These are phyloP conservation scores for Alnus rubra DNA, from an alignment of 306 rosid genomes.

Conservation along the genomic window DNA sequence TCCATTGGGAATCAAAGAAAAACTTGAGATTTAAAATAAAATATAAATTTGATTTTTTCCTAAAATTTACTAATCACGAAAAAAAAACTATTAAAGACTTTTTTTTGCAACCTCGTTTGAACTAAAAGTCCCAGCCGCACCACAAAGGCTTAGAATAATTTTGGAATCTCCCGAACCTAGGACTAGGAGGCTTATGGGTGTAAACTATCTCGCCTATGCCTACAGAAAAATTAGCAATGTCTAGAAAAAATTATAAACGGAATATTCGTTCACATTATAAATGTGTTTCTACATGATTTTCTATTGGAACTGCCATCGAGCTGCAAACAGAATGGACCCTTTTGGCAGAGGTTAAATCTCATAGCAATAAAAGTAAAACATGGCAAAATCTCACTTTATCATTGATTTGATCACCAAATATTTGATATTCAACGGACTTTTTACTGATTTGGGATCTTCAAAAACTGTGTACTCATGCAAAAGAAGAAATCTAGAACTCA, in stretches of 20 bases:
- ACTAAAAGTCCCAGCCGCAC: no score
- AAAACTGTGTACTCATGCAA: neutral
- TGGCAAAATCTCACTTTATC: neutral
- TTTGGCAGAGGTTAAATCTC: neutral
- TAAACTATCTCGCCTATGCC: no score
- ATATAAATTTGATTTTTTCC: no score
- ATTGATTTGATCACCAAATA: neutral
- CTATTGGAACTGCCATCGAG: neutral
- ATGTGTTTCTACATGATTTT: constrained; percentile 1
- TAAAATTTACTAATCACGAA: no score
- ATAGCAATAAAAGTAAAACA: neutral
- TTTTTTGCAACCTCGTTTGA: no score
- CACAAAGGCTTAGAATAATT: no score
- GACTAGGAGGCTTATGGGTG: no score
- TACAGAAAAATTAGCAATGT: no score
- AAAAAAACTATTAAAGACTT: no score
- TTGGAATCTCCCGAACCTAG: no score
- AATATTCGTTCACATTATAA: neutral
- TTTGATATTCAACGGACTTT: neutral
- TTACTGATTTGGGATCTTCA: neutral
- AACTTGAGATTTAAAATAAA: no score
- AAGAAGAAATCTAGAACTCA: constrained; percentile 19
- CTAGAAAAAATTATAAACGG: neutral
- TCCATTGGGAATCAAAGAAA: no score
- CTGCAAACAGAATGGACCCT: neutral